A percentile compares a stretch with the other conserved stretches of the same genome.
Evolutionary conservation across 192 early-diverging fungal genomes (phyloP).

Genomic region (Entomortierella parvispora): DNA sequence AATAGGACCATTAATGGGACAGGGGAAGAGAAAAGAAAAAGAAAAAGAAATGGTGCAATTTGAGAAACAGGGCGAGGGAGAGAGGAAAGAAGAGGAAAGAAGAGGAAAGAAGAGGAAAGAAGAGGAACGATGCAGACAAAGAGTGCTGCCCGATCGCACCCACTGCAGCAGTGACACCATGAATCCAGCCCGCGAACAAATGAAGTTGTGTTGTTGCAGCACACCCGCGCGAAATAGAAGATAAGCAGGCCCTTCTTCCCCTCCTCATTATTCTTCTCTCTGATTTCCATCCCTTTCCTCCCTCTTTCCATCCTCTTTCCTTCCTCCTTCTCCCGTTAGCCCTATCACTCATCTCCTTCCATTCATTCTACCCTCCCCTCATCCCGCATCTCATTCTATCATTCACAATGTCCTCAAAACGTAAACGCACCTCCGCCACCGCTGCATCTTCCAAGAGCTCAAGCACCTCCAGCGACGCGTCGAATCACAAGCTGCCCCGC

Average conservation of each 20-base stretch:
- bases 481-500: slow-evolving; percentile 41
- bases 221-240: no score
- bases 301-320: not conserved
- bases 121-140: no score
- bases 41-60: no score
- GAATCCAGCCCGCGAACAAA: no score
- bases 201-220: no score
- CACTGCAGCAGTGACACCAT: no score
- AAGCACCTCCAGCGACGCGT: slow-evolving; percentile 27
- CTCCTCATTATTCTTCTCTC: not conserved
- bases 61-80: no score
- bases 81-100: no score
- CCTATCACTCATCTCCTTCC: slow-evolving; percentile 1
- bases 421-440: slow-evolving; percentile 32
- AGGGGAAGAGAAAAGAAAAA: no score
- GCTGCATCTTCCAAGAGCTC: slow-evolving; percentile 16
- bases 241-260: not conserved
- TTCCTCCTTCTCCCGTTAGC: not conserved
- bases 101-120: no score
- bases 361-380: not conserved
- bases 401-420: slow-evolving; percentile 24
- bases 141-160: no score
- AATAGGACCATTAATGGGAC: no score
- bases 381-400: not conserved
- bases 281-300: not conserved